phyloP scores from a whole-genome alignment of 2,329 filamentous ascomycete genomes.

The Pezicula radicicola region DNA sequence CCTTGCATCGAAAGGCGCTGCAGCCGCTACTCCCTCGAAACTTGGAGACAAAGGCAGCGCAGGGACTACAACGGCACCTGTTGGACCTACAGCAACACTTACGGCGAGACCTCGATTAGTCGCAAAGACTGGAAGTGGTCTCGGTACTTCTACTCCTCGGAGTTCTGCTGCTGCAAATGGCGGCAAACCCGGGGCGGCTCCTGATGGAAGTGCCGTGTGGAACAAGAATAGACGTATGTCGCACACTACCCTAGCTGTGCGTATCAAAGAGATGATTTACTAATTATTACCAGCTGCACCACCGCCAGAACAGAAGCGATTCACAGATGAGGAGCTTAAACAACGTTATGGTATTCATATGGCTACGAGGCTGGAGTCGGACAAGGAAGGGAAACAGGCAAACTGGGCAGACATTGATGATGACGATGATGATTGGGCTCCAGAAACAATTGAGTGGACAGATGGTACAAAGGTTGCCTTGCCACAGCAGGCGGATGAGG shows the following conservation, averaged over 20 bases:
- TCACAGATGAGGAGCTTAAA: slow-evolving; percentile 80
- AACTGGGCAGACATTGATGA: slow-evolving; percentile 92
- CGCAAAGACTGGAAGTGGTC: slow-evolving; percentile 66
- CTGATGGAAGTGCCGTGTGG: slow-evolving; percentile 76
- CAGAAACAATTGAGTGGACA: slow-evolving; percentile 82
- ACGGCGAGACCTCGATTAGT: slow-evolving; percentile 68
- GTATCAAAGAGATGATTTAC: slow-evolving; percentile 8
- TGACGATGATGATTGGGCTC: slow-evolving; percentile 83
- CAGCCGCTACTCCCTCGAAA: slow-evolving; percentile 43
- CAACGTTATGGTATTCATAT: slow-evolving; percentile 86
- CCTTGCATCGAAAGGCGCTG: slow-evolving; percentile 64
- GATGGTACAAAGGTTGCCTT: slow-evolving; percentile 82
- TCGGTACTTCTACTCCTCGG: slow-evolving; percentile 49
- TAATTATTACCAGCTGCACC: slow-evolving; percentile 47
- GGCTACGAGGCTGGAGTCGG: slow-evolving; percentile 72
- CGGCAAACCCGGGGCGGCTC: slow-evolving; percentile 56
- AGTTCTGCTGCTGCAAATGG: slow-evolving; percentile 45
- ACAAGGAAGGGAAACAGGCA: slow-evolving; percentile 70
- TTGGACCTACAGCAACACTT: slow-evolving; percentile 42
- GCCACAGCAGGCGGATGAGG: slow-evolving; percentile 54
- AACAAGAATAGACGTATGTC: slow-evolving; percentile 81
- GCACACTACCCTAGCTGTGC: slow-evolving; percentile 2
- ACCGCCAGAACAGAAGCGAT: slow-evolving; percentile 72
- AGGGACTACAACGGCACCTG: slow-evolving; percentile 37
- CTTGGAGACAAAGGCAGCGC: slow-evolving; percentile 48